Percentiles rank a stretch among this genome's conserved stretches.
phyloP scores from a whole-genome alignment of 179 eudicot species.

The Corrigiola litoralis region DNA sequence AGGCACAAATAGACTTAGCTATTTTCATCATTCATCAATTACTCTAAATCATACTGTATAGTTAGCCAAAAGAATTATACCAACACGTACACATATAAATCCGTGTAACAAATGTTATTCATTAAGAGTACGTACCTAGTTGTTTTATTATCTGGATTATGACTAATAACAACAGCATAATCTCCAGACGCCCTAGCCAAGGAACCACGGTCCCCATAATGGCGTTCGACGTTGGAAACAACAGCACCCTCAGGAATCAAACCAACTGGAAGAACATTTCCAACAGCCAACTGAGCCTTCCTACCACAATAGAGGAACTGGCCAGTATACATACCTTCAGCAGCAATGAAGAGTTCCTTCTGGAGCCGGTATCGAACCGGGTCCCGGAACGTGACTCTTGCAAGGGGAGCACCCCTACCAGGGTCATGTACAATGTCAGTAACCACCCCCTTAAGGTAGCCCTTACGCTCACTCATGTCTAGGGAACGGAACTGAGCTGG shows the following conservation, averaged over 20 bases:
- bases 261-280: constrained; percentile 16
- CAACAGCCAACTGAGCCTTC: constrained; percentile 15
- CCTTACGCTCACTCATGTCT: constrained; percentile 13
- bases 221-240: constrained; percentile 17
- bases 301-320: constrained; percentile 20
- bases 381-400: constrained; percentile 16
- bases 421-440: constrained; percentile 24
- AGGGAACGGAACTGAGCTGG: constrained; percentile 18
- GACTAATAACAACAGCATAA: constrained; percentile 19
- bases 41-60: no score
- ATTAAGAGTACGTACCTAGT: constrained; percentile 8
- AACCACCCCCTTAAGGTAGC: constrained; percentile 23
- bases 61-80: no score
- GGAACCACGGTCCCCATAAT: constrained; percentile 16
- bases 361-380: constrained; percentile 5
- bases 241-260: constrained; percentile 14
- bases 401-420: constrained; percentile 22
- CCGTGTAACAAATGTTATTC: no score
- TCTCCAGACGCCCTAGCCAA: constrained; percentile 27
- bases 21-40: no score
- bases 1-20: no score
- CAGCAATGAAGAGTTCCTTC: constrained; percentile 22
- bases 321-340: constrained; percentile 21
- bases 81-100: no score
- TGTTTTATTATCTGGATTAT: constrained; percentile 16